These are phyloP conservation scores for Apophysomyces sp. DNA, from an alignment of 371 early-diverging fungal species.

Conservation along the genomic window DNA sequence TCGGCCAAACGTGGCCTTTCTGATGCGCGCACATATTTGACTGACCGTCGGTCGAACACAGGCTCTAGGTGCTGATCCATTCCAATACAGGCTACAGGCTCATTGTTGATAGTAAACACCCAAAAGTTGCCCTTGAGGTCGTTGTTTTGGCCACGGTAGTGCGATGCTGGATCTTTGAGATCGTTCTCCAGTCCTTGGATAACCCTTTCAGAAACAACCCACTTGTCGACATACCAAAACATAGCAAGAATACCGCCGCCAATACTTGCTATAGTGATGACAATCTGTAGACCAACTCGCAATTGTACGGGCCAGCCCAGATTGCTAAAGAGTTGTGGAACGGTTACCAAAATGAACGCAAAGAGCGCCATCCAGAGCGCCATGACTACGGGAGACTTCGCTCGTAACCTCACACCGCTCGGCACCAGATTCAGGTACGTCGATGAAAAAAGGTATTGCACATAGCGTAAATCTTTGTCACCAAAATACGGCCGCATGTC, in stretches of 20 bases:
- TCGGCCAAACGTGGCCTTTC: slow-evolving; percentile 23
- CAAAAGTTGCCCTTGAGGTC: slow-evolving; percentile 42
- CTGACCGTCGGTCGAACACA: slow-evolving; percentile 15
- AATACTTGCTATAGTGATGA: slow-evolving; percentile 23
- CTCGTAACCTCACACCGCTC: slow-evolving; percentile 27
- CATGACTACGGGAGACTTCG: slow-evolving; percentile 24
- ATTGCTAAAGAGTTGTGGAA: slow-evolving; percentile 12
- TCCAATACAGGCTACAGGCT: slow-evolving; percentile 45
- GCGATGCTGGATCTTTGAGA: slow-evolving; percentile 33
- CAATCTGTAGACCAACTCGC: slow-evolving; percentile 9
- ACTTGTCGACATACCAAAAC: slow-evolving; percentile 40
- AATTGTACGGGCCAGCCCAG: slow-evolving; percentile 18
- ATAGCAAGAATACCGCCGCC: slow-evolving; percentile 24
- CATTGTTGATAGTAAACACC: slow-evolving; percentile 46
- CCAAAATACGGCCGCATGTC: slow-evolving; percentile 43
- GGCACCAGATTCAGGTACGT: slow-evolving; percentile 45
- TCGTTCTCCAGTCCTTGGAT: slow-evolving; percentile 42
- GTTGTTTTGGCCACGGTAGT: slow-evolving; percentile 32
- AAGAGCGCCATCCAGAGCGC: slow-evolving; percentile 22
- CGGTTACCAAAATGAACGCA: slow-evolving; percentile 7
- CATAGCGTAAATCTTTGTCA: slow-evolving; percentile 39
- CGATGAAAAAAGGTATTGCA: slow-evolving; percentile 44
- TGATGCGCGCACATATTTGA: slow-evolving; percentile 15
- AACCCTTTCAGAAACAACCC: slow-evolving; percentile 26
- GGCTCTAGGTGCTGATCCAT: slow-evolving; percentile 26